Evolutionary conservation across 176 grass and related monocot species (phyloP), one percentile per base, ranked within the genome.

Genomic region (Saccharum spontaneum): DNA sequence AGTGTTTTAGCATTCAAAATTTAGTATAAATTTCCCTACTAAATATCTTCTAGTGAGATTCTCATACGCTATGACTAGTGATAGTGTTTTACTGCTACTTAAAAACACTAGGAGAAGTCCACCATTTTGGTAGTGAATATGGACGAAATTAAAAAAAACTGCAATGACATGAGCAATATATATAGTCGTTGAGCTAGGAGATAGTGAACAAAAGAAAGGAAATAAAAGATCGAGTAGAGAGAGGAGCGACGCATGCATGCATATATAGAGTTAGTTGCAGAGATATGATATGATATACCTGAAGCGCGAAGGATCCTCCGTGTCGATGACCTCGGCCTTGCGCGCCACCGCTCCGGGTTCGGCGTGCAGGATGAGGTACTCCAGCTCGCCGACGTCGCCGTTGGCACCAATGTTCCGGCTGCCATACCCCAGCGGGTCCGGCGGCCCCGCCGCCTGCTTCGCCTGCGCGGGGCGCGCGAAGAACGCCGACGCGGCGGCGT

Each of bases 331-430:
- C 82, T n/a, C 67, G 54, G 95, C 91, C 85, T 87, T 93, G 63
- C 83, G 72, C 77, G 79, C 78, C 75, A 95, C 85, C 48, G 65
- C 87, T 22, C 59, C 75, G 28, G 92, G 76, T n/a, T 87, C 86
- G 16, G 95, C 60, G 67, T 93, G 91, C 79, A 98, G 85, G 61
- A 95, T 88, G 38, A 98, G 93, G 89, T 95, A 95, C 89, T 95
- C 95, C 80, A 98, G 76, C 85, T 98, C 93, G 52, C 95, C 95
- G 36, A 90, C 80, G 82, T 95, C 95, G 70, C 95, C 95, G 67
- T 93, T 87, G 61, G 87, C 67, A 0, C 95, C 93, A 55, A 98
- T 98, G 78, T 62, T 93, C 76, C 89, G 85, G 73, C 88, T 87
- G 76, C 95, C 95, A 75, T 98, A 98, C 3, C 95, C 95, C 1